Percentiles rank a stretch among this genome's conserved stretches.
These are phyloP conservation scores for Aspergillus ruber DNA, from an alignment of 2,329 filamentous ascomycete genomes.

Conservation along the genomic window DNA sequence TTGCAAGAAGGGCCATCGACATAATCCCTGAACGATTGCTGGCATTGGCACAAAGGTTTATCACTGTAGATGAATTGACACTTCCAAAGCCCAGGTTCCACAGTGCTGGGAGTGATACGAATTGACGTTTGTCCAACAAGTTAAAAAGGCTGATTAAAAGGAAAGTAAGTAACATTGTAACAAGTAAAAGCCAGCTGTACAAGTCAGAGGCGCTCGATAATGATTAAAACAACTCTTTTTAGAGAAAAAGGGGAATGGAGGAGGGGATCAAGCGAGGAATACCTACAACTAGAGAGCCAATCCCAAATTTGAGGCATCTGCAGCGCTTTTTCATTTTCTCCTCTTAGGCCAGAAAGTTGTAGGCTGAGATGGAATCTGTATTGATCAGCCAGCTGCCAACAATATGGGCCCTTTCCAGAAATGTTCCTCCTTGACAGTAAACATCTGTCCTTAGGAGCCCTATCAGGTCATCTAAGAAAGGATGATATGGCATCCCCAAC, in stretches of 20 bases:
- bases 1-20: conserved; percentile 16
- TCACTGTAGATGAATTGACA: background rate
- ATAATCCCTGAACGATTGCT: background rate
- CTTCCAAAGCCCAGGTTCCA: background rate
- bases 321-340: too few relatives aligned
- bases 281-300: too few relatives aligned
- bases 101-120: background rate
- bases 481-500: conserved; percentile 23
- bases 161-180: background rate
- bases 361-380: too few relatives aligned
- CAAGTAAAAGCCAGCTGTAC: background rate
- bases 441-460: conserved; percentile 6
- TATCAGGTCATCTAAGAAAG: conserved; percentile 14
- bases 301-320: too few relatives aligned
- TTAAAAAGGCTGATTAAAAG: background rate
- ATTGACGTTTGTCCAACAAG: background rate
- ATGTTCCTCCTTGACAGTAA: conserved; percentile 1
- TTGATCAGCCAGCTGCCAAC: too few relatives aligned
- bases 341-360: too few relatives aligned
- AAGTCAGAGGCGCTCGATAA: too few relatives aligned
- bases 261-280: too few relatives aligned
- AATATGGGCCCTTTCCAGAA: too few relatives aligned
- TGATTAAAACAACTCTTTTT: too few relatives aligned
- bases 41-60: background rate
- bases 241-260: too few relatives aligned